Base-by-base conservation (phyloP, 2,329 filamentous ascomycete species). In the Hypoxylon sp. region DNA sequence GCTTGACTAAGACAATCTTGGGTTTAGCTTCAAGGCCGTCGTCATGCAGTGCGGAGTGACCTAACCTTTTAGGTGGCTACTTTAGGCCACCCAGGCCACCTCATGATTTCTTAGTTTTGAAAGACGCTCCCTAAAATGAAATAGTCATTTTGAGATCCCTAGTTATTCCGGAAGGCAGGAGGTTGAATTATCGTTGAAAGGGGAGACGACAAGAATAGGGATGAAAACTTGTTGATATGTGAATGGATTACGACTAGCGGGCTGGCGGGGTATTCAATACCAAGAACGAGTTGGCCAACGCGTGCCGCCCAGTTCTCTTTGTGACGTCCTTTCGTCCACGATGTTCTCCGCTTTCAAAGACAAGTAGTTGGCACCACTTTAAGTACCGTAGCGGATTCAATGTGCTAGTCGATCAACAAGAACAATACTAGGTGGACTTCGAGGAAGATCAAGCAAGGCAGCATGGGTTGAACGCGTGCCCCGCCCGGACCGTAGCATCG, bases 21-120 rank as follows among this genome's bases (percentile, higher is more conserved):
- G 65, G 10, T 59, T 63, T 68, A 70, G 65, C 46, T 68, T 63
- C 46, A 5, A 70, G 48, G 38, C 58, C 38, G 36, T 60, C 49
- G 61, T 56, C 55, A 65, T 52, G 65, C 50, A 34, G 7, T 65
- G 68, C 65, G 68, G 68, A 70, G 68, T 60, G 53, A 43, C 56
- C 68, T 68, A 70, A 65, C 68, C 60, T 50, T 51, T 50, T 51
- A 65, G 46, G 36, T 36, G 52, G 68, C 52, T 70, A 63, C 49
- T 59, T 30, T 60, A 21, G 34, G 46, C 58, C 36, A 57, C 30
- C 58, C 58, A 21, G 34, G 46, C 58, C 36, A 57, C 30, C 58
- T 51, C 57, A 50, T 60, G 60, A 46, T 53, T 62, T 59, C 28
- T 23, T 58, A 32, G 32, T 30, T 28, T 62, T 50, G 32, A 46